Evolutionary conservation across 2,329 filamentous ascomycete species (phyloP).

Genomic region (Aspergillus cejpii): DNA sequence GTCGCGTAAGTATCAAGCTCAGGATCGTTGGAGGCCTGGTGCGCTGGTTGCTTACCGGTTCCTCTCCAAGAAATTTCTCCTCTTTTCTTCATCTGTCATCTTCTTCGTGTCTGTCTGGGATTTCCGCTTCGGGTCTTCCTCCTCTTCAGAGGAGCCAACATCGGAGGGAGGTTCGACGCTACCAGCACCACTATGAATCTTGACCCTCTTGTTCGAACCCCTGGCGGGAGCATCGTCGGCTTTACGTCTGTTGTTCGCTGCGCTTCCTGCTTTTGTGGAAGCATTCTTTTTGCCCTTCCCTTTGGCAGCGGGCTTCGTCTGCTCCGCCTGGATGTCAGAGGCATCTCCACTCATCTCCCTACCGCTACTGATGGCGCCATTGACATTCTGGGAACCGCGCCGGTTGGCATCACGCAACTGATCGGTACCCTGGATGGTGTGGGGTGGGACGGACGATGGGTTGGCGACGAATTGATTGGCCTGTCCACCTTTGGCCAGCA

Average conservation of each 20-base stretch:
- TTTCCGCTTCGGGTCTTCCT: slow-evolving; percentile 44
- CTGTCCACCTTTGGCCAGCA: slow-evolving; percentile 66
- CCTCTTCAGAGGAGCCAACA: slow-evolving; percentile 49
- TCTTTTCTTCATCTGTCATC: slow-evolving; percentile 98
- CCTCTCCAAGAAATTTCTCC: slow-evolving; percentile 93
- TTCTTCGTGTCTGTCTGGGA: slow-evolving; percentile 58
- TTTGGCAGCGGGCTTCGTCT: slow-evolving; percentile 58
- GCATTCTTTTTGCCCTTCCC: slow-evolving; percentile 64
- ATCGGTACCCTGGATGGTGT: slow-evolving; percentile 49
- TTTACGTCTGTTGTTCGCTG: slow-evolving; percentile 67
- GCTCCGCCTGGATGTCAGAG: slow-evolving; percentile 66
- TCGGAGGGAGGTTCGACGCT: slow-evolving; percentile 38
- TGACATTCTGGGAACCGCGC: slow-evolving; percentile 38
- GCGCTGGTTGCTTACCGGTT: slow-evolving; percentile 63
- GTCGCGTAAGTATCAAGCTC: slow-evolving; percentile 22
- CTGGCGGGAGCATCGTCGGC: slow-evolving; percentile 64
- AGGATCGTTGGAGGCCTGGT: background rate
- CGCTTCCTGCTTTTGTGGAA: slow-evolving; percentile 39
- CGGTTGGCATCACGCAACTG: slow-evolving; percentile 42
- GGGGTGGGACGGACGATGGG: slow-evolving; percentile 47
- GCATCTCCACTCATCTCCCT: slow-evolving; percentile 64
- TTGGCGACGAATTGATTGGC: slow-evolving; percentile 48
- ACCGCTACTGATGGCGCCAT: slow-evolving; percentile 49
- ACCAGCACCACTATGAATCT: slow-evolving; percentile 48
- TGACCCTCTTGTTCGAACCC: slow-evolving; percentile 66